Base-by-base conservation (phyloP, 2,329 filamentous ascomycete species). In the Fusarium proliferatum region DNA sequence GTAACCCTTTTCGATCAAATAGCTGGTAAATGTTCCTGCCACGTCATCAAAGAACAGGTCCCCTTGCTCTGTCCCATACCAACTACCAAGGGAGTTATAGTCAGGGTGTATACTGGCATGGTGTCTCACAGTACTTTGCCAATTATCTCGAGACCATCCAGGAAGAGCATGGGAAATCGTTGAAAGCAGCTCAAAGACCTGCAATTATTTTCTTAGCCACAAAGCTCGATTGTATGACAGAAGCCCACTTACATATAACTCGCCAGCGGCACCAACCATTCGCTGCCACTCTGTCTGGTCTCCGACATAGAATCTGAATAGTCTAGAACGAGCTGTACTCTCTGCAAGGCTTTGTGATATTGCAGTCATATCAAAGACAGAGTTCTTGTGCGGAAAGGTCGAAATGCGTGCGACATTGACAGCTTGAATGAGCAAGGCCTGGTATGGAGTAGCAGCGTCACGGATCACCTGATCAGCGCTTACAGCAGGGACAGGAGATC, bases 261-360 rank as follows among this genome's bases (percentile, higher is more conserved):
- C 56, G 1, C 56, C 56, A 2, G 56, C 56, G 15, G 56, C 56
- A 10, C 56, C 56, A 0, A 59, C 56, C 56, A 59, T 59, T 16
- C 56, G 56, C 11, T 59, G 42, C 56, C 56, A 59, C 11, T 59
- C 56, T 3, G 56, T 59, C 56, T 59, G 56, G 11, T 59, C 33
- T 19, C 56, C 56, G 1, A 36, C 42, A 23, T 59, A 59, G 10
- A 59, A 59, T 8, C 33, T 59, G 6, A 59, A 59, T 2, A 49
- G 33, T 6, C 56, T 42, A 6, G 33, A 21, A 8, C 56, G 56
- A 28, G 41, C 23, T 9, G 33, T 49, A 11, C 19, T 59, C 7
- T 59, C 41, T 1, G 33, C 56, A 19, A 59, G 33, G 13, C 42
- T 59, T 13, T 49, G 42, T 8, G 23, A 34, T 1, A 59, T 48